These are phyloP conservation scores for Venturia oleaginea DNA, from an alignment of 2,329 filamentous ascomycete species.

Conservation along the genomic window DNA sequence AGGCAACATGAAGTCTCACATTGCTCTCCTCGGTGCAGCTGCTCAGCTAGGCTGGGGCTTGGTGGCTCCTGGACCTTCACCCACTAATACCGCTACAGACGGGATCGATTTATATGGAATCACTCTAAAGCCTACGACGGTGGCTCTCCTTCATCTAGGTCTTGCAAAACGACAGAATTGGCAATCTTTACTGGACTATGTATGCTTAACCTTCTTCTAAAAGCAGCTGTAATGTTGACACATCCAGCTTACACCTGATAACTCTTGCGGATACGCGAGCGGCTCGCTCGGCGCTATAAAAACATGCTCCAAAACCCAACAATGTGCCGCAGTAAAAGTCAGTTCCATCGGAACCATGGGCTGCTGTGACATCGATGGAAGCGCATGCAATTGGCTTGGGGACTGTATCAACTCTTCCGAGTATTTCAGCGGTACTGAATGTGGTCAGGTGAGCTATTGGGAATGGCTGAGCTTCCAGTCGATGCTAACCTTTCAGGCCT, in stretches of 20 bases:
- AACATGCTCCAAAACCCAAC: not conserved
- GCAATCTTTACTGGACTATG: not conserved
- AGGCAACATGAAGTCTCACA: not conserved
- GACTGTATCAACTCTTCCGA: not conserved
- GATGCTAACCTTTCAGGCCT: too few relatives aligned
- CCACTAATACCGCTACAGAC: not conserved
- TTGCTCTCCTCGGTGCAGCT: not conserved
- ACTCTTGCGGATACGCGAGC: constrained; percentile 13
- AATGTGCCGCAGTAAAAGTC: constrained; percentile 9
- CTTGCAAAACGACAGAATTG: not conserved
- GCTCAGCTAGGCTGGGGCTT: not conserved
- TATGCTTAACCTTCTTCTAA: not conserved
- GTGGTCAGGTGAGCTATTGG: not conserved
- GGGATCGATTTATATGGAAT: not conserved
- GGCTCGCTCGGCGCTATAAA: constrained; percentile 2
- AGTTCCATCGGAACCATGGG: constrained; percentile 6
- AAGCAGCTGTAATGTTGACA: not conserved
- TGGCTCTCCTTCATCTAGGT: not conserved
- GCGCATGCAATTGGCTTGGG: not conserved
- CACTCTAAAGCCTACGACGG: constrained; percentile 1
- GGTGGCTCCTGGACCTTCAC: not conserved
- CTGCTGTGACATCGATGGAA: constrained; percentile 7
- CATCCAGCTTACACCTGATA: constrained; percentile 1
- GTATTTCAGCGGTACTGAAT: not conserved
- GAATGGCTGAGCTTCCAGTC: too few relatives aligned